phyloP scores from a whole-genome alignment of 306 rosid species.

The Coriaria nepalensis region DNA sequence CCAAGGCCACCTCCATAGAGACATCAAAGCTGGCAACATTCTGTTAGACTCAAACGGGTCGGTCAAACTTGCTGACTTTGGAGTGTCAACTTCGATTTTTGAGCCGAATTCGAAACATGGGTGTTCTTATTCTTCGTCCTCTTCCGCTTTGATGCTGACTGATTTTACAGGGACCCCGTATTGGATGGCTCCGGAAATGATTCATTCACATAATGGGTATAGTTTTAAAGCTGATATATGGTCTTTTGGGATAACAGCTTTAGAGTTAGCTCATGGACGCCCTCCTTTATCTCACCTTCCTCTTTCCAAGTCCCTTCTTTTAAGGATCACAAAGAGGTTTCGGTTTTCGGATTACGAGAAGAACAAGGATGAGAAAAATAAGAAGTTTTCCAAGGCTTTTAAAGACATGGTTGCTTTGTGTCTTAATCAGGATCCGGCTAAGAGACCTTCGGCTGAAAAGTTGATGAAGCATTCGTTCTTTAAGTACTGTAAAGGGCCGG shows the following conservation, averaged over 20 bases:
- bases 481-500: slow-evolving; percentile 25
- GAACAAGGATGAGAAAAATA: slow-evolving; percentile 10
- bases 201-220: slow-evolving; percentile 43
- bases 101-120: slow-evolving; percentile 13
- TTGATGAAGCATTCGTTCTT: slow-evolving; percentile 45
- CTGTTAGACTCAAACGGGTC: slow-evolving; percentile 38
- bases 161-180: slow-evolving; percentile 48
- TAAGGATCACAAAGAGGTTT: slow-evolving; percentile 37
- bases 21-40: slow-evolving; percentile 50
- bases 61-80: slow-evolving; percentile 42
- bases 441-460: slow-evolving; percentile 41
- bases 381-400: slow-evolving; percentile 41
- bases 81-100: slow-evolving; percentile 41
- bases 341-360: slow-evolving; percentile 39
- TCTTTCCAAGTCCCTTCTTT: slow-evolving; percentile 38
- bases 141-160: slow-evolving; percentile 20
- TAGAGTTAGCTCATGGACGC: slow-evolving; percentile 55
- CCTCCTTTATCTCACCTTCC: slow-evolving; percentile 60
- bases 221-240: slow-evolving; percentile 55
- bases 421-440: slow-evolving; percentile 44
- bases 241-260: slow-evolving; percentile 55
- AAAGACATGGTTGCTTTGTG: slow-evolving; percentile 58
- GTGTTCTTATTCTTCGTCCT: slow-evolving; percentile 13
- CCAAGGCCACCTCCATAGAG: slow-evolving; percentile 55
- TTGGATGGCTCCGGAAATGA: slow-evolving; percentile 72